These are phyloP conservation scores for Aspergillus steynii DNA, from an alignment of 495 filamentous ascomycete genomes.

Conservation along the genomic window DNA sequence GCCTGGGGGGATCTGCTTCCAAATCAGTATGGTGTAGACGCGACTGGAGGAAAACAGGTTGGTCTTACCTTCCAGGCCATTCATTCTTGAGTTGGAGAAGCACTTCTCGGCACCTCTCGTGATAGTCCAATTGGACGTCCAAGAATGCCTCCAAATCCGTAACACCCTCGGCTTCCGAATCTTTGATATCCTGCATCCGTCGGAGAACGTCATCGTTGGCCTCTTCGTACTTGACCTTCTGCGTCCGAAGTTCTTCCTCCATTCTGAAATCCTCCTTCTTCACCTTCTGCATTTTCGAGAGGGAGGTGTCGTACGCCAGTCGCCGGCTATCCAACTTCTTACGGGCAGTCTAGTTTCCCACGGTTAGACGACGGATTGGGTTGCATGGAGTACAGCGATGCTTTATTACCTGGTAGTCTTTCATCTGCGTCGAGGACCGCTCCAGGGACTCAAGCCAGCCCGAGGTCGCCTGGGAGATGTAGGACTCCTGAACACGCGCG, in stretches of 20 bases:
- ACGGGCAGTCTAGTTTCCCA: slow-evolving; percentile 62
- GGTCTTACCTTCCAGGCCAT: slow-evolving; percentile 62
- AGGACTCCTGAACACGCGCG: slow-evolving; percentile 82
- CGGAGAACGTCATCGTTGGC: slow-evolving; percentile 89
- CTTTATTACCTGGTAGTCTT: slow-evolving; percentile 81
- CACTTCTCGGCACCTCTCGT: slow-evolving; percentile 84
- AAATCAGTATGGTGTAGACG: slow-evolving; percentile 19
- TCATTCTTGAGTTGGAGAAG: slow-evolving; percentile 65
- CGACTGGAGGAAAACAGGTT: neutral
- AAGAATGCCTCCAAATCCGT: slow-evolving; percentile 78
- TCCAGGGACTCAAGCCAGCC: slow-evolving; percentile 93
- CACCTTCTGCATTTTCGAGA: slow-evolving; percentile 88
- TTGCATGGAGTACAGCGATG: slow-evolving; percentile 2
- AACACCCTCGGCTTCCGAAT: slow-evolving; percentile 82
- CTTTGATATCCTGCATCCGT: slow-evolving; percentile 96
- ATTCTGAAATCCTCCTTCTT: slow-evolving; percentile 92
- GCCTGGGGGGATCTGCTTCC: slow-evolving; percentile 26
- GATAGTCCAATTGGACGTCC: slow-evolving; percentile 87
- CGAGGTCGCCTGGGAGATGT: slow-evolving; percentile 75
- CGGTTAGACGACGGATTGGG: slow-evolving; percentile 5
- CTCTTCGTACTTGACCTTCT: slow-evolving; percentile 97
- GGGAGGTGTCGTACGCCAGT: slow-evolving; percentile 87
- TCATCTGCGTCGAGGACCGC: slow-evolving; percentile 89
- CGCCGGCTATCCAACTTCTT: slow-evolving; percentile 94
- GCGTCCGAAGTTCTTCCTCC: slow-evolving; percentile 87